A percentile compares a stretch with the other conserved stretches of the same genome.
These are phyloP conservation scores for Neurospora intermedia DNA, from an alignment of 495 filamentous ascomycete species.

Conservation along the genomic window DNA sequence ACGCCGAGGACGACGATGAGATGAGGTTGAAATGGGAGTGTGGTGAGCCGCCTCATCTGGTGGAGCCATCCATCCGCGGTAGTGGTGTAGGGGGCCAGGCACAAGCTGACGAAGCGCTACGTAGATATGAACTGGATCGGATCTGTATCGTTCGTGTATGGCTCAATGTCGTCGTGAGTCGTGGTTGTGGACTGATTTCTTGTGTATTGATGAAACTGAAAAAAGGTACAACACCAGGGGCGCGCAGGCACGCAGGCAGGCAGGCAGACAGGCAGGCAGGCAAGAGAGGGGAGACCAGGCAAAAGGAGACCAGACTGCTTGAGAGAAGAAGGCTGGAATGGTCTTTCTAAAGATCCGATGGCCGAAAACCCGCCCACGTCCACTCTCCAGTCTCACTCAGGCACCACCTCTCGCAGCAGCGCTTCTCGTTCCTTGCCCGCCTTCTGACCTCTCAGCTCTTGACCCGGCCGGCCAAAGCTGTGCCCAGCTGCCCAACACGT, in stretches of 20 bases:
- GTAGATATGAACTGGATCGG: background rate
- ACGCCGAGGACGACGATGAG: background rate
- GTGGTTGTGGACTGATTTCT: background rate
- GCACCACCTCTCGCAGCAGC: background rate
- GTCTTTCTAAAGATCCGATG: background rate
- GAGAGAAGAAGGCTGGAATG: background rate
- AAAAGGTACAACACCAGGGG: background rate
- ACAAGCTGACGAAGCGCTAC: background rate
- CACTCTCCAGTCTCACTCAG: background rate
- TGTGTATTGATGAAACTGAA: background rate
- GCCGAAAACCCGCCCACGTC: background rate
- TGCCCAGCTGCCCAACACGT: background rate
- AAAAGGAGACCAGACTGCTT: background rate
- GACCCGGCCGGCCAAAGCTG: background rate
- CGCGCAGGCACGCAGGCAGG: background rate
- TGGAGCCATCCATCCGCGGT: background rate
- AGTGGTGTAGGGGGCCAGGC: background rate
- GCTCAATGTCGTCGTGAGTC: background rate
- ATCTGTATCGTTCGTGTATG: background rate
- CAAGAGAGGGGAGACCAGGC: background rate
- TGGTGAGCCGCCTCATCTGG: background rate
- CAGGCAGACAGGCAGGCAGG: background rate
- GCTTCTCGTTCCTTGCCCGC: background rate
- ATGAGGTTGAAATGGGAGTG: background rate
- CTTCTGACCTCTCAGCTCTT: background rate